These are phyloP conservation scores for Epichloe baconii DNA, from an alignment of 2,329 filamentous ascomycete species.

Conservation along the genomic window DNA sequence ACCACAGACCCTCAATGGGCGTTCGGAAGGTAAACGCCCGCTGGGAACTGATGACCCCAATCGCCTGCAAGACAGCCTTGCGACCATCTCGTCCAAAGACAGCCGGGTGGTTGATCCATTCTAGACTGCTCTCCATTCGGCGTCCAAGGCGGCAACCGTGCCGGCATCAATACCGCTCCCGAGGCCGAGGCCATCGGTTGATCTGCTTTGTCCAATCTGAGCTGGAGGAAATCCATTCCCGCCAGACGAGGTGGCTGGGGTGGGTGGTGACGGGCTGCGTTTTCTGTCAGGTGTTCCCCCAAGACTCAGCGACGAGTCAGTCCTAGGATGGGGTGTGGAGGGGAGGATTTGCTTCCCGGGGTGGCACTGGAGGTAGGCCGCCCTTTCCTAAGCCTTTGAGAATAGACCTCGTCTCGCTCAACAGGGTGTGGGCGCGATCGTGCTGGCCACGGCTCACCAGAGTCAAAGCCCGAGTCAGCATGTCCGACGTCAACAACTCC, in stretches of 20 bases:
- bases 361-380: constrained; percentile 77
- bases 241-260: constrained; percentile 31
- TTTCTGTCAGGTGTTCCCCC: constrained; percentile 40
- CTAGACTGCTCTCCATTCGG: constrained; percentile 79
- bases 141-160: constrained; percentile 77
- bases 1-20: constrained; percentile 81
- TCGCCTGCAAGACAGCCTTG: constrained; percentile 91
- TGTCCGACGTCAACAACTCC: constrained; percentile 95
- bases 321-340: constrained; percentile 34
- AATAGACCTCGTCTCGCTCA: constrained; percentile 88
- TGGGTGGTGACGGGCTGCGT: constrained; percentile 40
- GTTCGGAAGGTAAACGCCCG: constrained; percentile 88
- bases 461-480: constrained; percentile 85
- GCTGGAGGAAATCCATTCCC: constrained; percentile 25
- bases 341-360: constrained; percentile 33
- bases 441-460: constrained; percentile 85
- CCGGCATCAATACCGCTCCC: constrained; percentile 67
- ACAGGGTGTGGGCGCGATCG: constrained; percentile 81
- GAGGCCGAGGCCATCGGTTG: constrained; percentile 45
- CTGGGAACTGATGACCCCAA: constrained; percentile 92
- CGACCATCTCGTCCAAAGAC: constrained; percentile 88
- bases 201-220: constrained; percentile 37
- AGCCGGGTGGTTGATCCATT: constrained; percentile 96
- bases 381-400: constrained; percentile 93
- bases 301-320: constrained; percentile 30